These are phyloP conservation scores for Blumeria hordei DNA, from an alignment of 2,329 filamentous ascomycete species.

Conservation along the genomic window DNA sequence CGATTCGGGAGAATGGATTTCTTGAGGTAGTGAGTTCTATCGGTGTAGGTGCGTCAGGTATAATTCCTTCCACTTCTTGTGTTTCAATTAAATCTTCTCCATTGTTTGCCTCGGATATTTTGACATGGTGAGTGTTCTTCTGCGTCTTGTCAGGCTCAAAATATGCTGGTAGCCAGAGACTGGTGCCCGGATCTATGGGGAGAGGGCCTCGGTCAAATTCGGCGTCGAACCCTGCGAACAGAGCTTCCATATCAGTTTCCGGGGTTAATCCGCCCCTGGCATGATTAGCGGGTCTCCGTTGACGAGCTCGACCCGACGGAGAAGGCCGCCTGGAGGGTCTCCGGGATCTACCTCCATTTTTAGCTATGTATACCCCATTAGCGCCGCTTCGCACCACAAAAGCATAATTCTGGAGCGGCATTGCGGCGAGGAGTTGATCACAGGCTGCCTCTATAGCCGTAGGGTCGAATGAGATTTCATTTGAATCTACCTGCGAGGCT, in stretches of 20 bases:
- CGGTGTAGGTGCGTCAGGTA: not conserved
- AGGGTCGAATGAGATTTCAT: slow-evolving; percentile 22
- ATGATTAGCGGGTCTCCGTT: slow-evolving; percentile 12
- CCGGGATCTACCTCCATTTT: slow-evolving; percentile 13
- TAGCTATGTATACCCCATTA: slow-evolving; percentile 42
- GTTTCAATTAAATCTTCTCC: not conserved
- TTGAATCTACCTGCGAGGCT: slow-evolving; percentile 3
- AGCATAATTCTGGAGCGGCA: slow-evolving; percentile 39
- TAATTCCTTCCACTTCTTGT: not conserved
- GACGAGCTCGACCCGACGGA: not conserved
- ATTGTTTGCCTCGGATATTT: not conserved
- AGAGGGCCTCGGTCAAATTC: slow-evolving; percentile 26
- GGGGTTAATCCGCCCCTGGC: slow-evolving; percentile 27
- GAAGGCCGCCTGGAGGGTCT: slow-evolving; percentile 5
- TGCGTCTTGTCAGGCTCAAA: slow-evolving; percentile 19
- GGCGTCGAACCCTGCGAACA: slow-evolving; percentile 32
- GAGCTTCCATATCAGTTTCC: slow-evolving; percentile 37
- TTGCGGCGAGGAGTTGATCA: slow-evolving; percentile 36
- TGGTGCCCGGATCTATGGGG: slow-evolving; percentile 25
- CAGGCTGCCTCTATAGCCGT: slow-evolving; percentile 30
- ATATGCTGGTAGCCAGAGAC: slow-evolving; percentile 59
- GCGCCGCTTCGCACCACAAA: slow-evolving; percentile 49
- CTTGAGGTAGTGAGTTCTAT: not conserved
- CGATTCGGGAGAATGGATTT: not conserved
- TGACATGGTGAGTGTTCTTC: slow-evolving; percentile 12